A percentile compares a stretch with the other conserved stretches of the same genome.
These are phyloP conservation scores for Peronospora destructor DNA, from an alignment of 352 stramenopile genomes.

Conservation along the genomic window DNA sequence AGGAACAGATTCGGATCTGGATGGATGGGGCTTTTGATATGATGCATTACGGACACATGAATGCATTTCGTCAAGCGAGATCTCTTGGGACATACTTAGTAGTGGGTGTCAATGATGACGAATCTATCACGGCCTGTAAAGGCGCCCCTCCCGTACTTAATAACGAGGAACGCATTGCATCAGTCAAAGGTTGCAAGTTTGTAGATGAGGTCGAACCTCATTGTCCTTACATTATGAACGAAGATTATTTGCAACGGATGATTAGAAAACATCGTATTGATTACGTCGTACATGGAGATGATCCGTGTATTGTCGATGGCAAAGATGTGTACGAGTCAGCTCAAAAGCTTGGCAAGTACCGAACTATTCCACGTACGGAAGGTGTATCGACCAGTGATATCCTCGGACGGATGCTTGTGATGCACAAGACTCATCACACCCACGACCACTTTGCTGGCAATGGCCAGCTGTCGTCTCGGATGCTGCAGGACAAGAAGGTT, in stretches of 20 bases:
- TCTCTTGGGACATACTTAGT: conserved; percentile 96
- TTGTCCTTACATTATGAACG: conserved; percentile 98
- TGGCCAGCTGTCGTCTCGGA: conserved; percentile 68
- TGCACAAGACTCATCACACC: conserved; percentile 91
- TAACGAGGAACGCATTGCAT: conserved; percentile 93
- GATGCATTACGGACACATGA: conserved; percentile 99
- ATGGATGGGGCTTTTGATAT: conserved; percentile 99
- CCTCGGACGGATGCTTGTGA: conserved; percentile 95
- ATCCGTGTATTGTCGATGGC: conserved; percentile 98
- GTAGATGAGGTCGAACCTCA: conserved; percentile 96
- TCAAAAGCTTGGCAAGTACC: conserved; percentile 93
- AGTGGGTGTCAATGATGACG: conserved; percentile 97
- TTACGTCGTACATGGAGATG: conserved; percentile 98
- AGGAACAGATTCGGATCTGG: conserved; percentile 94
- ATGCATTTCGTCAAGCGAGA: conserved; percentile 95
- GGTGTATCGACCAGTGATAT: conserved; percentile 98
- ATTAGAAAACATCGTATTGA: conserved; percentile 97
- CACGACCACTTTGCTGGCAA: conserved; percentile 69
- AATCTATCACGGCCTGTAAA: conserved; percentile 96
- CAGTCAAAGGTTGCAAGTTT: conserved; percentile 97
- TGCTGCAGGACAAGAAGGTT: conserved; percentile 48
- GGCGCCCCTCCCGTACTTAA: conserved; percentile 93
- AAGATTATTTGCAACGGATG: conserved; percentile 96
- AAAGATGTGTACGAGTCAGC: conserved; percentile 97
- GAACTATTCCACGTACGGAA: conserved; percentile 93